Conservation (phyloP, 768 basidiomycete genomes). For the Lactifluus pinguis region DNA sequence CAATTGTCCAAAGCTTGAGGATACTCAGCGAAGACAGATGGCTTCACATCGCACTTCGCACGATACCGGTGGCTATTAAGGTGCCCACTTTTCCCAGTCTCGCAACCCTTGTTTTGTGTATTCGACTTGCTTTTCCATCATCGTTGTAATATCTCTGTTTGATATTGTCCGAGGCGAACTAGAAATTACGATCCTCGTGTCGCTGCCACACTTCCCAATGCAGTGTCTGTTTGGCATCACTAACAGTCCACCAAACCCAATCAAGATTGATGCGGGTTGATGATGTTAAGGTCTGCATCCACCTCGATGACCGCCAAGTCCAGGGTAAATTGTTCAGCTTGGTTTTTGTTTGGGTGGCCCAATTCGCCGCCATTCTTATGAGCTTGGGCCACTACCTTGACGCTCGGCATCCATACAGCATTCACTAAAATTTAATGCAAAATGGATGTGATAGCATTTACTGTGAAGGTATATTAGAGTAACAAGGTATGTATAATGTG, state of each 20-base stretch:
- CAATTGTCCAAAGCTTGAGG: constrained; percentile 95
- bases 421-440: neutral
- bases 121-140: neutral
- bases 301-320: too few relatives aligned
- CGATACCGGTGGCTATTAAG: constrained; percentile 43
- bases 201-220: too few relatives aligned
- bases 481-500: neutral
- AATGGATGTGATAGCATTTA: neutral
- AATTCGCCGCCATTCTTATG: too few relatives aligned
- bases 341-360: too few relatives aligned
- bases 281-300: too few relatives aligned
- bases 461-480: neutral
- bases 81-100: neutral
- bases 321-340: too few relatives aligned
- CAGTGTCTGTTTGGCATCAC: neutral
- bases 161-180: neutral
- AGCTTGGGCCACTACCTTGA: too few relatives aligned
- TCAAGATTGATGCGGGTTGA: too few relatives aligned
- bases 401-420: too few relatives aligned
- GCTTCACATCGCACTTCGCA: constrained; percentile 72
- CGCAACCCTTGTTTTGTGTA: neutral
- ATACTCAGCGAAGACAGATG: constrained; percentile 83
- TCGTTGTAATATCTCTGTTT: neutral
- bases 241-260: neutral
- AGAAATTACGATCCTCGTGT: too few relatives aligned